Base-by-base conservation (phyloP, 2,329 filamentous ascomycete species). In the Monilinia vaccinii-corymbosi region DNA sequence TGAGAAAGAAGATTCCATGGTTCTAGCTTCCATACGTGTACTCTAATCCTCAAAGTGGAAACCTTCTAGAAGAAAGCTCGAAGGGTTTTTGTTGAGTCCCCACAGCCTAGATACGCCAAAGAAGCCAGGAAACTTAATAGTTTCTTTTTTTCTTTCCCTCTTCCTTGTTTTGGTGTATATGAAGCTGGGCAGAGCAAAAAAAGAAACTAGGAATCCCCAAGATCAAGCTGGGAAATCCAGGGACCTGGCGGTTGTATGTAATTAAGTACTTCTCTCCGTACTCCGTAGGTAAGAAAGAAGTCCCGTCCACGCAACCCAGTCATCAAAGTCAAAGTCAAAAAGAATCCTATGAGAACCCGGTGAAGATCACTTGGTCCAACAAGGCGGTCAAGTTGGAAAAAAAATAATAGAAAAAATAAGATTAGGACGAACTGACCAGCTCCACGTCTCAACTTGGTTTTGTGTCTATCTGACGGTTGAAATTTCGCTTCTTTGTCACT, bases 11-110 rank as follows among this genome's bases (percentile, higher is more conserved):
- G 21, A 51, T 38, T 25, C 31, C n/a, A 21, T 51, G 31, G 48
- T 25, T 23, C 34, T 45, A 44, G 36, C 52, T 36, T 56, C 44
- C 53, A 56, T 48, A 32, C 18, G 23, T 32, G 50, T 42, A 42
- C 42, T 32, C n/a, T 44, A n/a, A n/a, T 44, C 16, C 36, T 28
- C 10, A 21, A 53, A 13, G 38, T 28, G 18, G 10, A 53, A 48
- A 49, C 34, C 56, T 58, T 58, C 56, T 42, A 58, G 56, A 58
- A 58, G 56, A 49, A 58, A 58, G 16, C 50, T 58, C n/a, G 56
- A 58, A 50, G 56, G 56, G 42, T 31, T 58, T 58, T 49, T n/a
- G 34, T 49, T 49, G 42, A 40, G 53, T 48, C 51, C 44, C 51
- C 51, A 44, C 51, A 45, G 10, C 42, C 10, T 40, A 11, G 23